These are phyloP conservation scores for Globisporangium irregulare DNA, from an alignment of 352 stramenopile genomes.

Conservation along the genomic window DNA sequence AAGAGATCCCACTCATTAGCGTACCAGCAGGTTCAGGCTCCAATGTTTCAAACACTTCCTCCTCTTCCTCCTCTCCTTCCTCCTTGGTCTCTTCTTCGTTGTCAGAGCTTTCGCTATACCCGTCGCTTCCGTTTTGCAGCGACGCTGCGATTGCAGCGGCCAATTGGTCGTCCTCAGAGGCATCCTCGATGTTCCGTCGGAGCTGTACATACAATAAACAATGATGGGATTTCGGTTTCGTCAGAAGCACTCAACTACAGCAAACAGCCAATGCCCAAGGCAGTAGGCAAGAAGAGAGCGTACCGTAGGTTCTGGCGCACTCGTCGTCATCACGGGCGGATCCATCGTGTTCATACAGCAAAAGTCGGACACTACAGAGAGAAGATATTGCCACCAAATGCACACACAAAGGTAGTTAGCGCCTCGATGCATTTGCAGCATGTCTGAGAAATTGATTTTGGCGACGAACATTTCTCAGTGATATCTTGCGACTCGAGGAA, in stretches of 20 bases:
- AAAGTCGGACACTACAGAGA: slow-evolving; percentile 58
- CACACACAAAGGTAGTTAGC: too few relatives aligned
- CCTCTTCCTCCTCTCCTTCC: slow-evolving; percentile 35
- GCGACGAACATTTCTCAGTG: slow-evolving; percentile 68
- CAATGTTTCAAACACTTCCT: slow-evolving; percentile 40
- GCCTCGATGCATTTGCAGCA: background rate
- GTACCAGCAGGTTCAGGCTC: slow-evolving; percentile 57
- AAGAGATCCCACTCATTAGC: background rate
- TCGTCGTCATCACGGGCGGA: slow-evolving; percentile 1
- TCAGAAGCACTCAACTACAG: background rate
- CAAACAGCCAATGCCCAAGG: background rate
- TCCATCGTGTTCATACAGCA: slow-evolving; percentile 52
- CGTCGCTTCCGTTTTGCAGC: slow-evolving; percentile 41
- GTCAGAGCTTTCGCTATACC: slow-evolving; percentile 27
- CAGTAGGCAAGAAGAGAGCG: background rate
- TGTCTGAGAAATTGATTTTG: background rate
- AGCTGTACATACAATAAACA: background rate
- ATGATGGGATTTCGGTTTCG: background rate
- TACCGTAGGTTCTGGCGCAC: slow-evolving; percentile 4
- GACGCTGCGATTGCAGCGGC: slow-evolving; percentile 79
- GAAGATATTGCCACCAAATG: slow-evolving; percentile 6
- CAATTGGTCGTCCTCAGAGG: slow-evolving; percentile 74
- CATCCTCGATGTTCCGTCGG: slow-evolving; percentile 40
- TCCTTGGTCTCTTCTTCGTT: slow-evolving; percentile 28
- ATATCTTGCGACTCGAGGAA: slow-evolving; percentile 69